Evolutionary conservation across 495 filamentous ascomycete species (phyloP).

Genomic region (Parachaetomium inaequale): DNA sequence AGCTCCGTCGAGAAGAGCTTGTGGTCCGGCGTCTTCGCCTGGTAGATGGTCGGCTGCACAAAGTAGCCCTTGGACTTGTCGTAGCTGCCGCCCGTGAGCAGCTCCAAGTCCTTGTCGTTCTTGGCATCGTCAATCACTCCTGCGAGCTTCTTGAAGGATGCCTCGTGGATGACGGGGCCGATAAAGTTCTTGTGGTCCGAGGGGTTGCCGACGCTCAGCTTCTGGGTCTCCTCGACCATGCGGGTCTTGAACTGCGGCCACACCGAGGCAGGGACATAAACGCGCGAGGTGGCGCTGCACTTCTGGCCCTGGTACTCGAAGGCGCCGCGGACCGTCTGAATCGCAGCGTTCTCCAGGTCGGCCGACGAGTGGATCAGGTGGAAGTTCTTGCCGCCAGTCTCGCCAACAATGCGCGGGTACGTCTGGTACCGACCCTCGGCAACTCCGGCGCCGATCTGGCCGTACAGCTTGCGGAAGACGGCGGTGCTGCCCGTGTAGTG

Average conservation of each 20-base stretch:
- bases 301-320: slow-evolving; percentile 93
- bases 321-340: slow-evolving; percentile 78
- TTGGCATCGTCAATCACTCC: slow-evolving; percentile 65
- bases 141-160: slow-evolving; percentile 67
- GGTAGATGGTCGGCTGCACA: slow-evolving; percentile 70
- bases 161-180: slow-evolving; percentile 73
- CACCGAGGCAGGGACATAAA: slow-evolving; percentile 69
- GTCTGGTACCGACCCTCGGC: slow-evolving; percentile 64
- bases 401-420: slow-evolving; percentile 79
- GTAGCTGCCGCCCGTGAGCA: slow-evolving; percentile 66
- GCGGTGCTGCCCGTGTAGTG: slow-evolving; percentile 80
- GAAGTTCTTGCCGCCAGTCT: slow-evolving; percentile 92
- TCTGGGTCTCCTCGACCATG: slow-evolving; percentile 61
- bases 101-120: slow-evolving; percentile 58
- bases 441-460: slow-evolving; percentile 64
- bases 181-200: slow-evolving; percentile 67
- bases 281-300: slow-evolving; percentile 75
- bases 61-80: slow-evolving; percentile 67
- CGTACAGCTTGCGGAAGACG: slow-evolving; percentile 74
- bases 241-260: slow-evolving; percentile 62
- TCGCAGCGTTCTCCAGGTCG: slow-evolving; percentile 69
- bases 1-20: slow-evolving; percentile 66
- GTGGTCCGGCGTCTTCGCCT: slow-evolving; percentile 57
- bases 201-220: slow-evolving; percentile 65
- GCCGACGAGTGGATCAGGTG: slow-evolving; percentile 74